Base-by-base conservation (phyloP, 257 asterid genomes). In the Handroanthus guayacan region DNA sequence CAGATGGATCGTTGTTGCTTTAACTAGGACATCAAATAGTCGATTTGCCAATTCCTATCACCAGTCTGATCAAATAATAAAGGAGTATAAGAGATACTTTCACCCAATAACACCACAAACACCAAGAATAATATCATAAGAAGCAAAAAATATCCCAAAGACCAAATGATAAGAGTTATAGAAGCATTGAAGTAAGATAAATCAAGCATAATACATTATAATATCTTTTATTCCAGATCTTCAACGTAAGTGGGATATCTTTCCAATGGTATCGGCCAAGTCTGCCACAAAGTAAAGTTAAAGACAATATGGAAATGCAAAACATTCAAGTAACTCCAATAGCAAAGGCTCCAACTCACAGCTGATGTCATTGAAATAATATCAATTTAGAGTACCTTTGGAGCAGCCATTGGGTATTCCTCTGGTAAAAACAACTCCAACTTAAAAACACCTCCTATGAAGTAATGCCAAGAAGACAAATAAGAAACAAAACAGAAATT, bases 341-440 rank as follows among this genome's bases (percentile, higher is more conserved):
- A 18, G 4, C 8, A 57, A 57, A 6, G 14, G 38, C 4, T 18
- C 54, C 10, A 47, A 47, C 54, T 10, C n/a, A 11, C 50, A 44
- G 12, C 5, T 2, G 25, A 20, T 20, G 9, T 57, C 38, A 12
- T 25, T 25, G 31, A 25, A 25, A 25, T 25, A 25, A 25, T 25
- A 25, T 25, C 56, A 55, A 31, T 17, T n/a, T 45, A 62, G 9
- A 43, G 54, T 83, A 85, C 92, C 91, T 86, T 89, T 2, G 91
- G 91, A 72, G 95, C 92, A 74, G 95, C 95, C 95, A 89, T 89
- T 48, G 95, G 95, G 72, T 89, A 89, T 75, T 89, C 92, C 78
- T 89, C 92, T 17, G 95, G 92, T 67, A 89, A 75, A 84, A 89
- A 89, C 48, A 89, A 76, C 80, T 89, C 91, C 76, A 89, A 80